phyloP scores from a whole-genome alignment of 2,329 filamentous ascomycete genomes.

The Aspergillus tamarii region DNA sequence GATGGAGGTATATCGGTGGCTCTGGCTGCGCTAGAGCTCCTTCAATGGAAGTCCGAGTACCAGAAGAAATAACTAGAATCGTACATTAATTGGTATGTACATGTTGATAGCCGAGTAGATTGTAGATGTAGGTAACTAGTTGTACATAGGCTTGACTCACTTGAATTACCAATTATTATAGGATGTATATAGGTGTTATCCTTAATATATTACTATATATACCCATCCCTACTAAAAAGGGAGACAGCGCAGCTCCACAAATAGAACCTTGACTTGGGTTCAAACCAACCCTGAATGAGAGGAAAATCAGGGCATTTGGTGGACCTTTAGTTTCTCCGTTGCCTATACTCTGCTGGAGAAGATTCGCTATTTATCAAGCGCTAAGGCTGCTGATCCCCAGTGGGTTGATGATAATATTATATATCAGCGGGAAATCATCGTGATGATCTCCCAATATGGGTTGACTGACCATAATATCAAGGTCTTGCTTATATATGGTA shows the following conservation, averaged over 20 bases:
- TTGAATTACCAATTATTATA: neutral
- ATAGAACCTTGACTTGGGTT: constrained; percentile 56
- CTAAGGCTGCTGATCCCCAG: too few relatives aligned
- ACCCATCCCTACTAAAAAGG: constrained; percentile 54
- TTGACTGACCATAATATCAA: too few relatives aligned
- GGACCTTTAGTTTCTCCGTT: too few relatives aligned
- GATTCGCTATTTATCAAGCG: too few relatives aligned
- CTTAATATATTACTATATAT: neutral
- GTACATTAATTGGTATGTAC: rapidly evolving
- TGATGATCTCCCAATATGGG: too few relatives aligned
- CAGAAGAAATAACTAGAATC: neutral
- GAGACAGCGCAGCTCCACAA: constrained; percentile 55
- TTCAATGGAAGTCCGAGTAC: too few relatives aligned
- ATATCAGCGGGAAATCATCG: too few relatives aligned
- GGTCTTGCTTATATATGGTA: too few relatives aligned
- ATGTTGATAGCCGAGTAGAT: neutral
- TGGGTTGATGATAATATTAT: too few relatives aligned
- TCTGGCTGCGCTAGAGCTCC: too few relatives aligned
- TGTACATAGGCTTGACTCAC: neutral
- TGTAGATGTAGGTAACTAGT: neutral
- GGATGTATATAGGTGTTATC: neutral
- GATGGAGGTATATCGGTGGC: rapidly evolving
- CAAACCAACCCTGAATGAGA: constrained; percentile 57
- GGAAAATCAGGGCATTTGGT: constrained; percentile 45
- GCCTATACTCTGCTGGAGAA: too few relatives aligned